These are phyloP conservation scores for Saccharata proteae DNA, from an alignment of 2,329 filamentous ascomycete genomes.

Conservation along the genomic window DNA sequence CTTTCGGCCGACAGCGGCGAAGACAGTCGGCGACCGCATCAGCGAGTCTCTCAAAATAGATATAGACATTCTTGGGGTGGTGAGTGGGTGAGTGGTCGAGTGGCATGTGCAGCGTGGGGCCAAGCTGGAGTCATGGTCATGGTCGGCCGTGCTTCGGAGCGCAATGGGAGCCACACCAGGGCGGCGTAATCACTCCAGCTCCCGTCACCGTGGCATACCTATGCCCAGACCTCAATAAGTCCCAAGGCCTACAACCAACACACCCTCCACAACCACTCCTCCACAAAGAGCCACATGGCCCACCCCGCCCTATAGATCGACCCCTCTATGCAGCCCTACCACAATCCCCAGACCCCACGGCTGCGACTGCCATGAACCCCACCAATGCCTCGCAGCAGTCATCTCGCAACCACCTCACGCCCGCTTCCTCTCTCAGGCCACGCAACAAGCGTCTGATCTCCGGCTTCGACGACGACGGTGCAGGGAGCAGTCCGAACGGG, in stretches of 20 bases:
- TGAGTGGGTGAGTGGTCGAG: too few relatives aligned
- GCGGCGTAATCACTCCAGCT: background rate
- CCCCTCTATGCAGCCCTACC: constrained; percentile 1
- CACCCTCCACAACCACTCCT: background rate
- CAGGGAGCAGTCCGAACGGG: constrained; percentile 1
- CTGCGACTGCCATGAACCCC: constrained; percentile 27
- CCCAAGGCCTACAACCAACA: background rate
- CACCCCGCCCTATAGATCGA: background rate
- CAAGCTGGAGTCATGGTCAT: too few relatives aligned
- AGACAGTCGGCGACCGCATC: background rate
- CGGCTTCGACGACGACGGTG: constrained; percentile 29
- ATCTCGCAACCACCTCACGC: constrained; percentile 27
- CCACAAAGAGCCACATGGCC: background rate
- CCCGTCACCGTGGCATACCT: background rate
- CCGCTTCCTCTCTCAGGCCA: constrained; percentile 31
- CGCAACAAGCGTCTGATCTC: constrained; percentile 36
- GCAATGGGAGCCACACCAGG: too few relatives aligned
- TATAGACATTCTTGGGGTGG: too few relatives aligned
- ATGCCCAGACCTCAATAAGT: background rate
- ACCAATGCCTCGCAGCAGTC: constrained; percentile 25
- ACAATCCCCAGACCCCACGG: constrained; percentile 11
- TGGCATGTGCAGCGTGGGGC: too few relatives aligned
- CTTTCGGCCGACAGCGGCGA: background rate
- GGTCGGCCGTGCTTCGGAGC: too few relatives aligned
- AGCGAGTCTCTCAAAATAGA: too few relatives aligned